Conservation (phyloP, 1,284 basidiomycete species). For the Rhodotorula sp. region DNA sequence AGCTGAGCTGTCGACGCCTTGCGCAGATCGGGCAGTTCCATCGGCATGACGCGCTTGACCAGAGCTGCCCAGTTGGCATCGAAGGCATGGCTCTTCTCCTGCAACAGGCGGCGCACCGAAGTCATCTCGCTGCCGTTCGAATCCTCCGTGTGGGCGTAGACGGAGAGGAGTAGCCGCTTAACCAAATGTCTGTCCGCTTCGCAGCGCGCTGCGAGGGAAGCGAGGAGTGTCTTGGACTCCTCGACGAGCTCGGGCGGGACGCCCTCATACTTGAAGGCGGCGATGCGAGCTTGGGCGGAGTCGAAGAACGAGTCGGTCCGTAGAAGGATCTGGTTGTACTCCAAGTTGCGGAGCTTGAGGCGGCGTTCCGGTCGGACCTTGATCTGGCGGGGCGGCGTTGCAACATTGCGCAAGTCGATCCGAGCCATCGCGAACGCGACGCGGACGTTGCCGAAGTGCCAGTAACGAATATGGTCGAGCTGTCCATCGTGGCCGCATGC, state of each 20-base stretch:
- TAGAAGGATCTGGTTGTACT: slow-evolving; percentile 73
- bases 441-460: slow-evolving; percentile 66
- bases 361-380: slow-evolving; percentile 80
- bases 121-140: slow-evolving; percentile 57
- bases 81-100: slow-evolving; percentile 96
- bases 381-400: slow-evolving; percentile 84
- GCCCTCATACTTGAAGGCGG: slow-evolving; percentile 52
- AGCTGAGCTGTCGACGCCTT: slow-evolving; percentile 49
- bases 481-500: slow-evolving; percentile 89
- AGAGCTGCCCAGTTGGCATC: slow-evolving; percentile 71
- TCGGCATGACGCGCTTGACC: slow-evolving; percentile 52
- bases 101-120: slow-evolving; percentile 72
- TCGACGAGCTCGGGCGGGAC: slow-evolving; percentile 38
- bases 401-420: slow-evolving; percentile 77
- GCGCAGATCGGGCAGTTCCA: slow-evolving; percentile 48
- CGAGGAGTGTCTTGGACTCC: slow-evolving; percentile 33
- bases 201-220: slow-evolving; percentile 23
- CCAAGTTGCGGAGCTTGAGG: slow-evolving; percentile 81
- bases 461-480: slow-evolving; percentile 88
- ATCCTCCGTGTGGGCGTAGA: slow-evolving; percentile 74
- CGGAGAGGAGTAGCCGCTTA: slow-evolving; percentile 67
- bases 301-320: slow-evolving; percentile 65
- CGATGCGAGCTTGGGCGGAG: slow-evolving; percentile 55
- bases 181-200: slow-evolving; percentile 59
- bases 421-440: slow-evolving; percentile 87